Evolutionary conservation across 1,284 basidiomycete species (phyloP).

Genomic region (Paramarasmius palmivorus): DNA sequence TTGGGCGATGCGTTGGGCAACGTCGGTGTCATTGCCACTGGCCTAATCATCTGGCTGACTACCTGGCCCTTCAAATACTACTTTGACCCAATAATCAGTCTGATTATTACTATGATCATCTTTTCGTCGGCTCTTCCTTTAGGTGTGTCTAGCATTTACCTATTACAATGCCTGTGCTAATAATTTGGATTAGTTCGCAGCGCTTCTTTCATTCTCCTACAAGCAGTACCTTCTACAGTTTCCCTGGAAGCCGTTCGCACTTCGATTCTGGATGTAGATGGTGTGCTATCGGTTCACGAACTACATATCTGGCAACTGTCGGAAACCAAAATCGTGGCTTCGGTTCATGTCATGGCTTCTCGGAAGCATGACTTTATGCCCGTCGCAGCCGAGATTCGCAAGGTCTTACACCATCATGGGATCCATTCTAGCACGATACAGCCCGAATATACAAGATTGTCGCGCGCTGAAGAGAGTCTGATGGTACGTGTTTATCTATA

Average conservation of each 20-base stretch:
- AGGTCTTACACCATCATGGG: conserved; percentile 84
- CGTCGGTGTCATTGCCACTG: conserved; percentile 95
- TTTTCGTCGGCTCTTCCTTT: conserved; percentile 94
- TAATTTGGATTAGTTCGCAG: conserved; percentile 67
- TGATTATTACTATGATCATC: conserved; percentile 96
- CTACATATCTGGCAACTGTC: conserved; percentile 96
- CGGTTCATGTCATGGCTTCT: conserved; percentile 91
- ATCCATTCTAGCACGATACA: conserved; percentile 95
- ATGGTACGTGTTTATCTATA: conserved; percentile 29
- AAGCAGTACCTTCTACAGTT: conserved; percentile 90
- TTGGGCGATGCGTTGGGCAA: conserved; percentile 97
- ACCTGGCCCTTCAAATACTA: conserved; percentile 83
- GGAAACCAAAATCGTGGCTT: conserved; percentile 74
- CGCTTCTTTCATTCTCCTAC: conserved; percentile 95
- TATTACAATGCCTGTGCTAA: conserved; percentile 12
- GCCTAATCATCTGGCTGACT: conserved; percentile 89
- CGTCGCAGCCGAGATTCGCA: conserved; percentile 83
- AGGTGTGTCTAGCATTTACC: conserved; percentile 49
- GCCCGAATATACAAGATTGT: conserved; percentile 62
- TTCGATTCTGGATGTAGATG: conserved; percentile 79
- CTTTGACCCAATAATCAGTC: conserved; percentile 91
- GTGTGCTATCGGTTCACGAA: conserved; percentile 92
- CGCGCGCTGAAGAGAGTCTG: conserved; percentile 45
- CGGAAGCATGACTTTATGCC: conserved; percentile 88
- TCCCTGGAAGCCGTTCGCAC: conserved; percentile 85